Conservation (phyloP, 192 early-diverging fungal genomes). For the Backusella circina region DNA sequence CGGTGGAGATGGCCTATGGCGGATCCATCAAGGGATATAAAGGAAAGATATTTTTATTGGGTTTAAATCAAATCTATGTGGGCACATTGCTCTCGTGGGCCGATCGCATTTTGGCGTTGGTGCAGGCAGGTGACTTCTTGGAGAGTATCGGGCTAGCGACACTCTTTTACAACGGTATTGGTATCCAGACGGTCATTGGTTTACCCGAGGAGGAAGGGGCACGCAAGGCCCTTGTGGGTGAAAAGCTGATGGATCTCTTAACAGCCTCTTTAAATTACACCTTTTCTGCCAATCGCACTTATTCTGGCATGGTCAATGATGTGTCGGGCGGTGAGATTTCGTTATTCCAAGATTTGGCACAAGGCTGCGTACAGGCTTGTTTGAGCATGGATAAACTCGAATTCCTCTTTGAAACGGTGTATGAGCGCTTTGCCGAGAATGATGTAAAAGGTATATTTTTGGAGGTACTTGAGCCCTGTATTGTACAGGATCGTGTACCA, state of each 20-base stretch:
- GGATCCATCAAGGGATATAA: constrained; percentile 52
- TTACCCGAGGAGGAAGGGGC: constrained; percentile 52
- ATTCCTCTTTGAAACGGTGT: constrained; percentile 51
- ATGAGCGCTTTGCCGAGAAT: constrained; percentile 50
- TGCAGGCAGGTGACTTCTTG: constrained; percentile 54
- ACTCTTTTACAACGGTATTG: constrained; percentile 52
- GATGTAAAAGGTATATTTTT: constrained; percentile 47
- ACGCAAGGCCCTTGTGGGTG: constrained; percentile 48
- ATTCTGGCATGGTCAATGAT: constrained; percentile 37
- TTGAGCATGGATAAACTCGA: constrained; percentile 48
- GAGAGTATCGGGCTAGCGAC: constrained; percentile 56
- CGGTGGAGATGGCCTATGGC: constrained; percentile 49
- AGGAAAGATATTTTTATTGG: constrained; percentile 56
- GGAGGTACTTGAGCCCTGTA: constrained; percentile 48
- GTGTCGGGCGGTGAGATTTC: constrained; percentile 37
- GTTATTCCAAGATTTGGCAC: constrained; percentile 45
- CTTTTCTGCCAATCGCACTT: constrained; percentile 45
- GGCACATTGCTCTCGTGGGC: constrained; percentile 57
- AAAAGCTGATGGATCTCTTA: constrained; percentile 52
- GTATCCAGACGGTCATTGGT: constrained; percentile 56
- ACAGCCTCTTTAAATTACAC: constrained; percentile 50
- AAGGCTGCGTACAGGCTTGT: constrained; percentile 51
- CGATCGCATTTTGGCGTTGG: constrained; percentile 52
- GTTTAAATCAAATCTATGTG: constrained; percentile 47
- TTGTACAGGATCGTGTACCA: constrained; percentile 45